These are phyloP conservation scores for Didymella glomerata DNA, from an alignment of 2,329 filamentous ascomycete species.

Conservation along the genomic window DNA sequence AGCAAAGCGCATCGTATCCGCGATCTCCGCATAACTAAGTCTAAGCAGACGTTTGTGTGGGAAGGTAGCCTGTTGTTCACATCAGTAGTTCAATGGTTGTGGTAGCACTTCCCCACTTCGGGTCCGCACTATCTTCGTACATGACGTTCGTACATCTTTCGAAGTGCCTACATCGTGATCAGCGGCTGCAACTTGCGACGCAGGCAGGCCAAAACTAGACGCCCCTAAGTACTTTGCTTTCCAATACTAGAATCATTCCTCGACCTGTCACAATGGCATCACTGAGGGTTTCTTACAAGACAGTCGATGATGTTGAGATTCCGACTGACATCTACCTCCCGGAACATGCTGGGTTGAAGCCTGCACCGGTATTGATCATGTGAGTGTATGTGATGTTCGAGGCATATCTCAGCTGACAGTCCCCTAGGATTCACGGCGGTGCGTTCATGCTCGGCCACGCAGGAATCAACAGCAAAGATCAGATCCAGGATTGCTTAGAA, in stretches of 20 bases:
- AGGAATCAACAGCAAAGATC: conserved; percentile 22
- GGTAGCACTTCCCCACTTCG: conserved; percentile 6
- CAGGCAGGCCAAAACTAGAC: background rate
- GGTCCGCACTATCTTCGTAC: conserved; percentile 7
- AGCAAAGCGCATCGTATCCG: background rate
- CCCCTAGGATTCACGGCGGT: conserved; percentile 23
- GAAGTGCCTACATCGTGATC: background rate
- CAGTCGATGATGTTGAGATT: conserved; percentile 14
- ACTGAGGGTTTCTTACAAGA: conserved; percentile 23
- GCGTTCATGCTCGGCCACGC: conserved; percentile 28
- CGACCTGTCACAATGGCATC: background rate
- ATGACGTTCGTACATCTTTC: conserved; percentile 8
- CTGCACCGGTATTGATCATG: conserved; percentile 22
- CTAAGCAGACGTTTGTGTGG: background rate
- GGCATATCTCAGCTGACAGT: background rate
- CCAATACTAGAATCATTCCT: background rate
- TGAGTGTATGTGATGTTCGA: background rate
- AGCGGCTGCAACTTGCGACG: background rate
- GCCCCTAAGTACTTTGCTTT: background rate
- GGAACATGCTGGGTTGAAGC: background rate
- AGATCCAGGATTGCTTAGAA: conserved; percentile 24
- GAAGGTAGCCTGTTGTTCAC: background rate
- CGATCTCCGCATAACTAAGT: background rate
- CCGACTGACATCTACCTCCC: conserved; percentile 26
- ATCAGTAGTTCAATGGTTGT: background rate